Percentiles rank a stretch among this genome's conserved stretches.
Conservation (phyloP, 495 filamentous ascomycete genomes). For the Podospora bellae-mahoneyi region DNA sequence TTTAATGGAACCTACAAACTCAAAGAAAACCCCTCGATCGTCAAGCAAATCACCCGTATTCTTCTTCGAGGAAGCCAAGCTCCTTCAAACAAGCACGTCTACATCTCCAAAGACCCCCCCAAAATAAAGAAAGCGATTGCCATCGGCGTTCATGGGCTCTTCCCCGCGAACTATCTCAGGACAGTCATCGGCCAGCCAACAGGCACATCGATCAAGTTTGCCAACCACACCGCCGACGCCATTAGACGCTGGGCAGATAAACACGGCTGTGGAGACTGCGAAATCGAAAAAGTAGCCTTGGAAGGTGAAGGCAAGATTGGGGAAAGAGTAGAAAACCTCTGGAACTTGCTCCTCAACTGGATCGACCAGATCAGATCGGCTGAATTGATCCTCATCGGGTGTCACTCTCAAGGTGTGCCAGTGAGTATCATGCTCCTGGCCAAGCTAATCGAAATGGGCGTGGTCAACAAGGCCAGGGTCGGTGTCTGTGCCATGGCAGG, state of each 20-base stretch:
- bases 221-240: conserved; percentile 78
- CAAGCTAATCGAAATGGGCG: conserved; percentile 75
- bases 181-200: conserved; percentile 90
- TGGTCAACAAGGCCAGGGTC: conserved; percentile 65
- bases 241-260: conserved; percentile 75
- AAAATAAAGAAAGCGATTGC: conserved; percentile 79
- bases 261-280: conserved; percentile 59
- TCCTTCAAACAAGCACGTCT: conserved; percentile 61
- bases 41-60: conserved; percentile 66
- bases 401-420: conserved; percentile 93
- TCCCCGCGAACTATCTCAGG: conserved; percentile 79
- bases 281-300: conserved; percentile 86
- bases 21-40: conserved; percentile 64
- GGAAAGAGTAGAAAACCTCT: conserved; percentile 84
- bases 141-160: conserved; percentile 93
- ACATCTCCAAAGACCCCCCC: conserved; percentile 63
- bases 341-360: conserved; percentile 94
- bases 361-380: conserved; percentile 83
- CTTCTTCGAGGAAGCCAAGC: conserved; percentile 60
- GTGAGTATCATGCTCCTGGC: conserved; percentile 92
- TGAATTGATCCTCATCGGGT: conserved; percentile 85
- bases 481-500: conserved; percentile 88
- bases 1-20: conserved; percentile 65
- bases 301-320: conserved; percentile 97
- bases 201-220: conserved; percentile 90